Base-by-base conservation (phyloP, 306 rosid species). In the Corylus avellana region DNA sequence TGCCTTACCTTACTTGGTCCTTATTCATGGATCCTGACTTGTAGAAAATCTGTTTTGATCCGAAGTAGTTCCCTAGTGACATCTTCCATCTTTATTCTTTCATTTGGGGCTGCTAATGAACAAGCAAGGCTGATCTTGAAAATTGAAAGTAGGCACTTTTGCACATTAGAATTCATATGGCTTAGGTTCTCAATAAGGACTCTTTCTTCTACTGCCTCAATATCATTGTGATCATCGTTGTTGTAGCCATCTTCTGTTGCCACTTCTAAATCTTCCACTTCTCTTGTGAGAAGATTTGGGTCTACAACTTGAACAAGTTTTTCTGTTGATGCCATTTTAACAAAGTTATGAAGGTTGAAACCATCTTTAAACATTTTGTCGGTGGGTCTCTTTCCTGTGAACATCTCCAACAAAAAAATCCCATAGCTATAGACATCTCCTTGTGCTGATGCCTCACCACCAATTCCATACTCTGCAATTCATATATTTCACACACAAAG, bases 381-480 rank as follows among this genome's bases (percentile, higher is more conserved):
- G 2, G 2, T 32, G 35, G 89, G 89, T 47, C 83, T 81, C 53
- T 46, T 79, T 72, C 80, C 83, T 0, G 85, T 50, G 54, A 79
- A 55, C 32, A 86, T 72, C 69, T 82, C 79, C 54, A 83, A 5
- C 47, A 89, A 55, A 54, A 89, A 82, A 18, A 84, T 86, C 27
- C 90, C 90, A 48, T 53, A 84, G 57, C 86, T 82, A 13, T 84
- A 88, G 1, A 79, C 76, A 48, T 84, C 88, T 20, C 86, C 88
- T 5, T 6, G n/a, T 13, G 1, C 55, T 46, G 86, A 88, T 39
- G 80, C 79, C 57, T 61, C 22, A 6, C 68, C 73, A 46, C 49
- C 49, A 10, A 46, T 46, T 8, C 7, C 49, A 3, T 3, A 3
- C 9, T 46, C 10, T 88, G 54, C 54, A 47, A 72, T 22, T 72